Evolutionary conservation across 73 alveolate species (phyloP).

Genomic region (Paramecium bursaria): DNA sequence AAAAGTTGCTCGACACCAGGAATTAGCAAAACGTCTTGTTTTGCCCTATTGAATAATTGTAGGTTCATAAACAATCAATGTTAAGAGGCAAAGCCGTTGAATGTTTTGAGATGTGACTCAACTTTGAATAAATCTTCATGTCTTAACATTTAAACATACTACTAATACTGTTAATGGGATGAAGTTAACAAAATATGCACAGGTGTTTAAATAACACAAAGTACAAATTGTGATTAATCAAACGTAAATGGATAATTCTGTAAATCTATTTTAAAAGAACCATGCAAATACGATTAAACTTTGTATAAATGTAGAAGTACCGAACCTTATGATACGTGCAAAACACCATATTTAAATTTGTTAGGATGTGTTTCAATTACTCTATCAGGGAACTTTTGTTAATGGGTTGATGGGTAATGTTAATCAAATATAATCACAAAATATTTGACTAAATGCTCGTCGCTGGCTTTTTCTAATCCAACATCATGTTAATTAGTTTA

Average conservation of each 20-base stretch:
- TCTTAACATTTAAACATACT: no score
- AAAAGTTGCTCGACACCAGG: background rate
- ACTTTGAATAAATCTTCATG: no score
- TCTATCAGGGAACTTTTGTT: background rate
- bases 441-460: background rate
- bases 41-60: background rate
- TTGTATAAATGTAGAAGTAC: no score
- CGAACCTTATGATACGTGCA: background rate
- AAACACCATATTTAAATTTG: slow-evolving; percentile 3
- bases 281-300: no score
- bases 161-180: no score
- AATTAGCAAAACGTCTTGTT: background rate
- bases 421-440: background rate
- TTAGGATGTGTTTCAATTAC: background rate
- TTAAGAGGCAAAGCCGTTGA: no score
- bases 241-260: no score
- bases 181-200: no score
- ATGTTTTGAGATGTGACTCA: no score
- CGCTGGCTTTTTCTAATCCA: background rate
- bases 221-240: no score
- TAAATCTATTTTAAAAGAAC: no score
- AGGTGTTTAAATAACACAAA: no score
- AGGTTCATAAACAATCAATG: background rate
- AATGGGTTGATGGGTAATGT: slow-evolving; percentile 11
- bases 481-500: slow-evolving; percentile 9